Conservation (phyloP, 2,329 filamentous ascomycete genomes). For the Colletotrichum lupini region DNA sequence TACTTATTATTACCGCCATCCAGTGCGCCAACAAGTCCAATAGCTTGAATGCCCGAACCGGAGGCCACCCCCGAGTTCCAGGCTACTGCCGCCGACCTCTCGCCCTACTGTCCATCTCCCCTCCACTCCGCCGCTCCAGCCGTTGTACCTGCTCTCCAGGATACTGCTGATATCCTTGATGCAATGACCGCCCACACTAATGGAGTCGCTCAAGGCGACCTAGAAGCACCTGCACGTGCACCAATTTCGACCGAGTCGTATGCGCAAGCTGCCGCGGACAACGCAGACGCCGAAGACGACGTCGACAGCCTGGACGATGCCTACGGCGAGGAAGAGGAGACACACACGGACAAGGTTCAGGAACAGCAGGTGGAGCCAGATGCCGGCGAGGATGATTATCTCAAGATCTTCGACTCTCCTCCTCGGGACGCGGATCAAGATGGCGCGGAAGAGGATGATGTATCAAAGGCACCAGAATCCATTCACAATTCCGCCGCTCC, state of each 20-base stretch:
- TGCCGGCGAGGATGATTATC: constrained; percentile 59
- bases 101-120: constrained; percentile 61
- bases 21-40: constrained; percentile 5
- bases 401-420: constrained; percentile 63
- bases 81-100: constrained; percentile 65
- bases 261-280: constrained; percentile 32
- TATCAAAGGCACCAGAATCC: constrained; percentile 58
- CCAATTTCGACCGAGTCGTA: constrained; percentile 37
- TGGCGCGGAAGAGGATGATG: constrained; percentile 47
- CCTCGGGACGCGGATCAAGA: constrained; percentile 50
- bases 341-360: constrained; percentile 42
- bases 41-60: constrained; percentile 57
- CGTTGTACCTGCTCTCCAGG: constrained; percentile 62
- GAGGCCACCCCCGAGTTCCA: constrained; percentile 51
- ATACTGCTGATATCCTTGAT: constrained; percentile 62
- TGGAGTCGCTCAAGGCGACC: constrained; percentile 34
- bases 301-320: constrained; percentile 59
- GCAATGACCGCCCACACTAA: constrained; percentile 50
- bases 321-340: constrained; percentile 54
- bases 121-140: constrained; percentile 58
- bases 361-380: constrained; percentile 42
- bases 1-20: not conserved
- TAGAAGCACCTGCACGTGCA: constrained; percentile 45
- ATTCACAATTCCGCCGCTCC: constrained; percentile 53
- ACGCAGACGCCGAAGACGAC: constrained; percentile 44